Percentiles rank a stretch among this genome's conserved stretches.
These are phyloP conservation scores for Shiraia sp. DNA, from an alignment of 2,329 filamentous ascomycete species.

Conservation along the genomic window DNA sequence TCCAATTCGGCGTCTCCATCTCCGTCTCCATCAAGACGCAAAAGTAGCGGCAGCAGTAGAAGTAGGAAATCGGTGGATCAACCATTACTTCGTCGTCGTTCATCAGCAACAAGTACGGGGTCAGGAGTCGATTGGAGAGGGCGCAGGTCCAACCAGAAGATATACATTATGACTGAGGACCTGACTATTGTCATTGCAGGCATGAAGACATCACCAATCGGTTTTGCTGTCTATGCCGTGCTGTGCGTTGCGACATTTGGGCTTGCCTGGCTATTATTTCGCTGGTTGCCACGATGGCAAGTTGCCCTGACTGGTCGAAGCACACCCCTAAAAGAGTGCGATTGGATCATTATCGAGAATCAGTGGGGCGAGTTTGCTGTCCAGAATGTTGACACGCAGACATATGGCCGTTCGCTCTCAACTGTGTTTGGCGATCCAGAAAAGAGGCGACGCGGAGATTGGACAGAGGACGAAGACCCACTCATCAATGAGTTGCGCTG, in stretches of 20 bases:
- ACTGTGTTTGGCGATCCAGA: slow-evolving; percentile 70
- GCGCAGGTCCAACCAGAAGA: slow-evolving; percentile 78
- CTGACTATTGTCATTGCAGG: slow-evolving; percentile 91
- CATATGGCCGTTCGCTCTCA: slow-evolving; percentile 65
- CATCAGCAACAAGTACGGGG: slow-evolving; percentile 70
- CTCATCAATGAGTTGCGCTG: slow-evolving; percentile 74
- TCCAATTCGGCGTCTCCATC: slow-evolving; percentile 19
- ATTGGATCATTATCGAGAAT: slow-evolving; percentile 96
- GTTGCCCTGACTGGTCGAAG: slow-evolving; percentile 73
- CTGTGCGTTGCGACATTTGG: slow-evolving; percentile 76
- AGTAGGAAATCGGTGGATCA: slow-evolving; percentile 57
- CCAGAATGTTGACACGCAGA: slow-evolving; percentile 65
- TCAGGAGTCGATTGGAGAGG: slow-evolving; percentile 62
- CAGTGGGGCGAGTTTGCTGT: slow-evolving; percentile 93
- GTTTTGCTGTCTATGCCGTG: slow-evolving; percentile 69
- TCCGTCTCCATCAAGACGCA: slow-evolving; percentile 51
- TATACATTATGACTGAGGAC: slow-evolving; percentile 92
- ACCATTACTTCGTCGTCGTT: slow-evolving; percentile 70
- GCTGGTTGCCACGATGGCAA: slow-evolving; percentile 89
- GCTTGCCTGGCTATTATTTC: slow-evolving; percentile 78
- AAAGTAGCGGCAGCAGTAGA: slow-evolving; percentile 65
- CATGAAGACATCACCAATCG: slow-evolving; percentile 75
- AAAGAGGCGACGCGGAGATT: slow-evolving; percentile 69
- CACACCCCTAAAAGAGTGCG: slow-evolving; percentile 71
- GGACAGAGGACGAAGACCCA: slow-evolving; percentile 73